A percentile compares a stretch with the other conserved stretches of the same genome.
These are phyloP conservation scores for Pseudogymnoascus sp. DNA, from an alignment of 2,329 filamentous ascomycete genomes.

Conservation along the genomic window DNA sequence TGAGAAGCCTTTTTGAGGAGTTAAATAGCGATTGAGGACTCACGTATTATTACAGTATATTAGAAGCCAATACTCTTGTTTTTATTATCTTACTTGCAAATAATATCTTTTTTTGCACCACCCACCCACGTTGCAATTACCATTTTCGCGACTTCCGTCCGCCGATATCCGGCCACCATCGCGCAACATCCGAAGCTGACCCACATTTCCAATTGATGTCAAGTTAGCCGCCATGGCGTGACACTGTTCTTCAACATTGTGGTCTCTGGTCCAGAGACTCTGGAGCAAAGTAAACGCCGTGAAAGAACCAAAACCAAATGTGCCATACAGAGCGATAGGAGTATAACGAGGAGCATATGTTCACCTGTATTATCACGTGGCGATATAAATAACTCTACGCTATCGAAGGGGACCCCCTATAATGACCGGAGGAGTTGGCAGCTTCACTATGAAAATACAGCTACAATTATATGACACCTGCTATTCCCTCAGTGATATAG, in stretches of 20 bases:
- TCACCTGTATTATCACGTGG: background rate
- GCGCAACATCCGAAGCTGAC: background rate
- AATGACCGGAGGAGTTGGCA: background rate
- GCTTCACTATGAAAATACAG: background rate
- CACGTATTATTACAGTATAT: background rate
- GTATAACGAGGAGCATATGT: background rate
- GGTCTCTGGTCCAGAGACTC: too few relatives aligned
- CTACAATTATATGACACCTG: background rate
- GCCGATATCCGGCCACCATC: background rate
- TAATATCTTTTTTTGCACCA: background rate
- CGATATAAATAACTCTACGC: background rate
- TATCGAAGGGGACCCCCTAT: background rate
- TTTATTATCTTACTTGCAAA: background rate
- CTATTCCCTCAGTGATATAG: background rate
- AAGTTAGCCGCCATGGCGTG: conserved; percentile 3
- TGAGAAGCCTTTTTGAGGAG: background rate
- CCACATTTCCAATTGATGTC: background rate
- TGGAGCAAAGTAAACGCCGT: background rate
- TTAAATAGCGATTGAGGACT: background rate
- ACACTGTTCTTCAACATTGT: background rate
- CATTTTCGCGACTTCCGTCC: background rate
- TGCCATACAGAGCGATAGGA: background rate
- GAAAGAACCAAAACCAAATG: background rate
- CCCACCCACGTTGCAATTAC: background rate
- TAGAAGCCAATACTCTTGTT: background rate